A percentile compares a stretch with the other conserved stretches of the same genome.
phyloP scores from a whole-genome alignment of 2,329 filamentous ascomycete species.

The Pseudonectria foliicola region DNA sequence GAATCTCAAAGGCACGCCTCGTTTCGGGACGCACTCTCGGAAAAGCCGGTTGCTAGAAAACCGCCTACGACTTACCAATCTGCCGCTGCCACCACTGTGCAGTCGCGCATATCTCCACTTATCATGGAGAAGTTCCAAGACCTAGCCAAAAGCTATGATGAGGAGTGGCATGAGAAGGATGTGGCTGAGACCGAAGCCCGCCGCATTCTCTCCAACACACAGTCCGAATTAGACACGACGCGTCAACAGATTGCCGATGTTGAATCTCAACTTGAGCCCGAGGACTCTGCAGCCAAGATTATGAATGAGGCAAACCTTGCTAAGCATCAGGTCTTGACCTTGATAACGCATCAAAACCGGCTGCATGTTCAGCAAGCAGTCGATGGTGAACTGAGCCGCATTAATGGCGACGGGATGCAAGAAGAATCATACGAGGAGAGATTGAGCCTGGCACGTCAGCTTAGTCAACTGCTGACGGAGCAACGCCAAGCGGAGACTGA shows the following conservation, averaged over 20 bases:
- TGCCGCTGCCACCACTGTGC: constrained; percentile 61
- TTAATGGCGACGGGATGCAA: constrained; percentile 39
- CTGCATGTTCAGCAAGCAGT: constrained; percentile 46
- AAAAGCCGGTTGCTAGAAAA: constrained; percentile 33
- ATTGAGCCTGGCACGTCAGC: constrained; percentile 49
- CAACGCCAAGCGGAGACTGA: constrained; percentile 57
- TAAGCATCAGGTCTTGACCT: constrained; percentile 41
- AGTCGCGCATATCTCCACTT: constrained; percentile 60
- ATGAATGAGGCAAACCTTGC: constrained; percentile 43
- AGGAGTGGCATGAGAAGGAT: constrained; percentile 68
- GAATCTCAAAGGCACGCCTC: constrained; percentile 51
- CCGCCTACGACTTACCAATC: constrained; percentile 43
- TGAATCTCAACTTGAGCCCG: constrained; percentile 47
- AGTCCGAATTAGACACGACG: constrained; percentile 57
- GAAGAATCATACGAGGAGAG: constrained; percentile 48
- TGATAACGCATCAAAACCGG: constrained; percentile 46
- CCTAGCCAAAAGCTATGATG: constrained; percentile 63
- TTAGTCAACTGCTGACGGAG: constrained; percentile 50
- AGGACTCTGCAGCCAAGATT: constrained; percentile 44
- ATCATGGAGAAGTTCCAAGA: constrained; percentile 67
- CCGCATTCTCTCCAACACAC: constrained; percentile 57
- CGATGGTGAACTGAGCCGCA: constrained; percentile 41
- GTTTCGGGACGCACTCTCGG: constrained; percentile 43
- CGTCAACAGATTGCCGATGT: constrained; percentile 54
- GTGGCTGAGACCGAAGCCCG: constrained; percentile 61